Base-by-base conservation (phyloP, 2,329 filamentous ascomycete genomes). In the Fusarium tricinctum region DNA sequence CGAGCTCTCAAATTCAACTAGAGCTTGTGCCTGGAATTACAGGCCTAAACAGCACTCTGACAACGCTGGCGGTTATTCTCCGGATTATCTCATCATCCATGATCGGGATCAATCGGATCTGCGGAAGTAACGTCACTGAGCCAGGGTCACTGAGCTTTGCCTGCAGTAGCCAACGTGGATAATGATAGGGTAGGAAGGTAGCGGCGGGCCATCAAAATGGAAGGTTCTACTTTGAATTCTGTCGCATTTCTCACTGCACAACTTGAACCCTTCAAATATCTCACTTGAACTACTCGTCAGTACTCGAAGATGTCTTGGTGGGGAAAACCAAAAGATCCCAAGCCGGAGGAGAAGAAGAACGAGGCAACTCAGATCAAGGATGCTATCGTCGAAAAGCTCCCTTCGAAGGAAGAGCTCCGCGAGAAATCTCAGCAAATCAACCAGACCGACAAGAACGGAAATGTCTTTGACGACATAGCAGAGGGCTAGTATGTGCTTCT, bases 391-490 rank as follows among this genome's bases (percentile, higher is more conserved):
- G 79, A 82, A 12, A 84, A 82, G 72, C 83, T 86, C 17, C 84
- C 85, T 2, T 74, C 79, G 7, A 76, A 78, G 33, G 80, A 84
- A 67, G 84, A 86, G 77, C 83, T 90, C 14, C 85, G 87, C 2
- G 78, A 80, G 47, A 78, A 76, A n/a, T 76, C 89, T 49, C 87
- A 90, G 73, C 85, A 81, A 47, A 77, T 90, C 23, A 86, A 89
- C 68, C 83, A 84, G 69, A 78, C 82, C 4, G 86, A 89, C 58
- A 82, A 82, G 45, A 85, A 97, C 12, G 91, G 93, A 32, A 89
- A 88, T 73, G 89, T 93, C 73, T 92, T 92, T 78, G 91, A 94
- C 61, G 88, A 92, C 62, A 79, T 97, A 38, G 90, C 92, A 67
- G 90, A 94, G 59, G 92, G 93, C 80, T 90, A 91, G 92, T 94